These are phyloP conservation scores for Gastrolobium villosum DNA, from an alignment of 306 rosid species.

Conservation along the genomic window DNA sequence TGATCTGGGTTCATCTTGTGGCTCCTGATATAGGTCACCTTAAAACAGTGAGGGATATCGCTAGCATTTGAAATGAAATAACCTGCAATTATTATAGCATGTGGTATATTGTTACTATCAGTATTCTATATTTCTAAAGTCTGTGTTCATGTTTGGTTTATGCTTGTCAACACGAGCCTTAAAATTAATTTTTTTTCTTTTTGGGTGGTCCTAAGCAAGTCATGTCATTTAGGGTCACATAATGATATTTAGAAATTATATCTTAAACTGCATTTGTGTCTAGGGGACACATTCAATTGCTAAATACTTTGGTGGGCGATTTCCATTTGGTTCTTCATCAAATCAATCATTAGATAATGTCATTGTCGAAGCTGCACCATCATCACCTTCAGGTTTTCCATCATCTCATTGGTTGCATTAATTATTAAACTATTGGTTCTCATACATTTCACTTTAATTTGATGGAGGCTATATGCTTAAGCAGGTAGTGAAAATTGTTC, in stretches of 20 bases:
- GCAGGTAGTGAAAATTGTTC: conserved; percentile 64
- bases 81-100: conserved; percentile 30
- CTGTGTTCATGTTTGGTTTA: conserved; percentile 33
- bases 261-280: conserved; percentile 47
- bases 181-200: conserved; percentile 8
- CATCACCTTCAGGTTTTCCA: conserved; percentile 71
- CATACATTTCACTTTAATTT: conserved; percentile 41
- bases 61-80: conserved; percentile 40
- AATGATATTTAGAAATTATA: background rate
- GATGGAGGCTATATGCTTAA: conserved; percentile 42
- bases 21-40: conserved; percentile 32
- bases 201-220: conserved; percentile 32
- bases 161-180: conserved; percentile 32
- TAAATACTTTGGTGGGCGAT: conserved; percentile 77
- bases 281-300: conserved; percentile 88
- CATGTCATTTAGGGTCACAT: conserved; percentile 30
- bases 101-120: conserved; percentile 1
- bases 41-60: conserved; percentile 12
- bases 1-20: conserved; percentile 42
- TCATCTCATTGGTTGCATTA: conserved; percentile 38
- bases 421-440: conserved; percentile 14
- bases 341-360: conserved; percentile 55
- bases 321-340: conserved; percentile 52
- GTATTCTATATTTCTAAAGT: conserved; percentile 29
- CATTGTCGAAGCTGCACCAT: conserved; percentile 61